A percentile compares a stretch with the other conserved stretches of the same genome.
phyloP scores from a whole-genome alignment of 2,329 filamentous ascomycete species.

The Clonostachys rhizophaga region DNA sequence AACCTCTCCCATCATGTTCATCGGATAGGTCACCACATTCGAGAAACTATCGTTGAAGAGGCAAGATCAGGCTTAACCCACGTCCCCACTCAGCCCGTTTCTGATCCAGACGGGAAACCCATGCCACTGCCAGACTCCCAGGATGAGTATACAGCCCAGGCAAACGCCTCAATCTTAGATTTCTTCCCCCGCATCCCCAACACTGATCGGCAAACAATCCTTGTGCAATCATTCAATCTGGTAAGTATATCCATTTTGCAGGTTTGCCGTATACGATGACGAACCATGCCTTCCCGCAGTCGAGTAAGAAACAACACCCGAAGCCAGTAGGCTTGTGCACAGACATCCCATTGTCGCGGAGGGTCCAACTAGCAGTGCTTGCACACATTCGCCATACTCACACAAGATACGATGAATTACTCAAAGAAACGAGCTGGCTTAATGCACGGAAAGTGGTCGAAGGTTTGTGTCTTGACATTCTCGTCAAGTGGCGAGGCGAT shows the following conservation, averaged over 20 bases:
- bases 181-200: conserved; percentile 63
- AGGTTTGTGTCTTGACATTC: conserved; percentile 54
- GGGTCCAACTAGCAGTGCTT: conserved; percentile 61
- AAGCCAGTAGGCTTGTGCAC: conserved; percentile 52
- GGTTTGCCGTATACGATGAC: neutral
- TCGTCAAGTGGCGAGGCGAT: conserved; percentile 69
- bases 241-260: conserved; percentile 21
- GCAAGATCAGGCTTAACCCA: conserved; percentile 28
- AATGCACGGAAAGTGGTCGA: conserved; percentile 60
- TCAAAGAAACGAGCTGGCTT: conserved; percentile 52
- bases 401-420: conserved; percentile 58
- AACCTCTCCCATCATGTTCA: conserved; percentile 48
- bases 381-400: conserved; percentile 65
- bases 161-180: conserved; percentile 57
- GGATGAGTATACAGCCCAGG: conserved; percentile 56
- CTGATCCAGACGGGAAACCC: conserved; percentile 25
- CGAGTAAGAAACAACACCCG: conserved; percentile 18
- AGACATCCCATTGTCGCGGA: conserved; percentile 52
- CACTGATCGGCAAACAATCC: conserved; percentile 57
- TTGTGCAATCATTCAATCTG: conserved; percentile 59
- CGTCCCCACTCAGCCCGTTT: conserved; percentile 11
- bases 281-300: neutral
- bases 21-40: conserved; percentile 56
- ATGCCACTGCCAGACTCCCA: conserved; percentile 58
- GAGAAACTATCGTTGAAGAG: conserved; percentile 53